Evolutionary conservation across 306 rosid genomes (phyloP), one percentile per base, ranked within the genome.

Genomic region (Fagus sylvatica): DNA sequence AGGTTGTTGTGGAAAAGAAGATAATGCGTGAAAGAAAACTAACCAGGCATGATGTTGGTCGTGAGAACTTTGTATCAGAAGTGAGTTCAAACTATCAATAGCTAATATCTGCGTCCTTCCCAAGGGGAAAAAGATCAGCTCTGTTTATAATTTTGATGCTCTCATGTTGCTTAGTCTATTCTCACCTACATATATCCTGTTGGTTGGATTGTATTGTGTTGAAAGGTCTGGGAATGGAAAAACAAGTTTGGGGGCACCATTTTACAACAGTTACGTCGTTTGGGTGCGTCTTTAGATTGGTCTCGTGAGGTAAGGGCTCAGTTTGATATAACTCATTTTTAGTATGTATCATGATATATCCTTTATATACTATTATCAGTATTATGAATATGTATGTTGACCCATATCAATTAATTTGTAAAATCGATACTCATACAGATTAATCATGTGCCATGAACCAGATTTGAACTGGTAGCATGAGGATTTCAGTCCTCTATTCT

Each of bases 1-100:
- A 95, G 98, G 98, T 95, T 11, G 98, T 95, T 82, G 98, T 95
- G 83, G 98, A 95, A 87, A 95, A 95, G 89, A 92, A 91, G 92
- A 76, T 95, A 80, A 91, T 91, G 97, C 97, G 92, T 32, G 98
- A 92, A 83, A 83, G 69, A 11, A 49, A 86, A 5, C 82, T 86
- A 66, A 89, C 93, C 32, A 87, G 98, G 77, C 98, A 95, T 84
- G 98, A 95, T 76, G 32, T 95, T 78, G 98, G 98, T 42, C 93
- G 98, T 4, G 96, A 92, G 72, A 84, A 78, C 57, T 95, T 92
- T 81, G 66, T 92, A 9, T 74, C 91, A 28, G 93, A 95, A 90
- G 98, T 86, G 85, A 88, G 91, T 75, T 75, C 76, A 70, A 80
- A 62, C 69, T 73, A 41, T 43, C 53, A 59, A 54, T 79, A 32